phyloP scores from a whole-genome alignment of 2,329 filamentous ascomycete genomes.

The Fusarium mundagurra region DNA sequence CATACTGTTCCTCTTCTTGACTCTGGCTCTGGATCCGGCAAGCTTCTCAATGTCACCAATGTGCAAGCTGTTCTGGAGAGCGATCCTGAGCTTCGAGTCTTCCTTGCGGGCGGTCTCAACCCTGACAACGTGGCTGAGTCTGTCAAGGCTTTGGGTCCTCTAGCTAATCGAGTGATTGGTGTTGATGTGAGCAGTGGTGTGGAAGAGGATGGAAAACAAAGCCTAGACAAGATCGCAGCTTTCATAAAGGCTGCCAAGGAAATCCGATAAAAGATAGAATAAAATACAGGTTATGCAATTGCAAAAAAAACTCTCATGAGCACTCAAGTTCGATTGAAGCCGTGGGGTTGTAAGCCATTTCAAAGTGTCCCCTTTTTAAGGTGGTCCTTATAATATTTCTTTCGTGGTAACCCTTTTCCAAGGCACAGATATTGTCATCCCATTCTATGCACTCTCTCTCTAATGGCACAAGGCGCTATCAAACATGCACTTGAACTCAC shows the following conservation, averaged over 20 bases:
- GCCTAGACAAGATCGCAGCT: constrained; percentile 78
- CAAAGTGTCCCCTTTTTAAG: background rate
- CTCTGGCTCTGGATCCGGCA: constrained; percentile 84
- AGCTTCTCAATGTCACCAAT: constrained; percentile 75
- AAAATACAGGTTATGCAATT: background rate
- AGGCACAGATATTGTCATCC: background rate
- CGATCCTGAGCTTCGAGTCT: constrained; percentile 76
- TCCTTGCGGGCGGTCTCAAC: constrained; percentile 87
- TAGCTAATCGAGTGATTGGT: constrained; percentile 73
- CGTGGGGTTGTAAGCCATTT: background rate
- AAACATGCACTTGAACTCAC: background rate
- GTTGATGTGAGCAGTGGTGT: constrained; percentile 97
- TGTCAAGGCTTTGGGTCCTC: constrained; percentile 69
- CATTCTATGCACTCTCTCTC: background rate
- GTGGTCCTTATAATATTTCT: background rate
- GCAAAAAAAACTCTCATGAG: background rate
- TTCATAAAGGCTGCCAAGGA: constrained; percentile 82
- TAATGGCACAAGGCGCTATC: background rate
- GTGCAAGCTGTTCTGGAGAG: constrained; percentile 73
- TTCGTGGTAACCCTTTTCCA: background rate
- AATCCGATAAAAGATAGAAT: constrained; percentile 53
- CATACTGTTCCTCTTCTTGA: constrained; percentile 88
- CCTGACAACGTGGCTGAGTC: constrained; percentile 79
- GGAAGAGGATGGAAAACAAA: constrained; percentile 84
- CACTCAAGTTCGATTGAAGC: background rate